Percentiles rank a stretch among this genome's conserved stretches.
phyloP scores from a whole-genome alignment of 768 basidiomycete genomes.

The Crassisporium funariophilum region DNA sequence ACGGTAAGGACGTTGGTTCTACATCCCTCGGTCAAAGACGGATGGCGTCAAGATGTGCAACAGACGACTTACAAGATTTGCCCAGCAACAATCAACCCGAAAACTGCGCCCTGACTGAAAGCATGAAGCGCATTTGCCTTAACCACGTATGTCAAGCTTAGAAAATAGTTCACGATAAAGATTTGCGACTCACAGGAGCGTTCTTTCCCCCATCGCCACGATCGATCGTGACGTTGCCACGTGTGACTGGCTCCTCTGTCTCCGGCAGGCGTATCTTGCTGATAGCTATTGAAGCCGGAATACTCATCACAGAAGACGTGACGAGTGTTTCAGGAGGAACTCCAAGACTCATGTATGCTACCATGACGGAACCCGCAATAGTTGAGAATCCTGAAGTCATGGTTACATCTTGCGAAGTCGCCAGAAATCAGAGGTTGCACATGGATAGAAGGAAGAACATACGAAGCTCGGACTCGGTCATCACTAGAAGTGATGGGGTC shows the following conservation, averaged over 20 bases:
- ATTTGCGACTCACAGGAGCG: slow-evolving; percentile 41
- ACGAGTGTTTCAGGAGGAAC: slow-evolving; percentile 80
- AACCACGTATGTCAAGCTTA: slow-evolving; percentile 37
- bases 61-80: slow-evolving; percentile 70
- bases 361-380: slow-evolving; percentile 88
- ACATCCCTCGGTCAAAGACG: slow-evolving; percentile 1
- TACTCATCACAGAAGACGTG: slow-evolving; percentile 93
- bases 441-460: slow-evolving; percentile 43
- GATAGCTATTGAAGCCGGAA: slow-evolving; percentile 94
- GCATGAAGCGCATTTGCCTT: slow-evolving; percentile 81
- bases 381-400: slow-evolving; percentile 96
- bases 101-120: slow-evolving; percentile 78
- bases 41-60: not conserved
- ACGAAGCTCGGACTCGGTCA: slow-evolving; percentile 78
- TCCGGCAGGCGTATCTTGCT: slow-evolving; percentile 88
- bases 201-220: slow-evolving; percentile 60
- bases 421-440: not conserved
- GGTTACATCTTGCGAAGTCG: slow-evolving; percentile 49
- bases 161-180: slow-evolving; percentile 55
- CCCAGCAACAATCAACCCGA: slow-evolving; percentile 87
- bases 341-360: slow-evolving; percentile 79
- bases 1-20: slow-evolving; percentile 84
- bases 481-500: slow-evolving; percentile 42
- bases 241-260: slow-evolving; percentile 82
- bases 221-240: slow-evolving; percentile 78